These are phyloP conservation scores for Osmozyma mogii DNA, from an alignment of 805 yeast genomes.

Conservation along the genomic window DNA sequence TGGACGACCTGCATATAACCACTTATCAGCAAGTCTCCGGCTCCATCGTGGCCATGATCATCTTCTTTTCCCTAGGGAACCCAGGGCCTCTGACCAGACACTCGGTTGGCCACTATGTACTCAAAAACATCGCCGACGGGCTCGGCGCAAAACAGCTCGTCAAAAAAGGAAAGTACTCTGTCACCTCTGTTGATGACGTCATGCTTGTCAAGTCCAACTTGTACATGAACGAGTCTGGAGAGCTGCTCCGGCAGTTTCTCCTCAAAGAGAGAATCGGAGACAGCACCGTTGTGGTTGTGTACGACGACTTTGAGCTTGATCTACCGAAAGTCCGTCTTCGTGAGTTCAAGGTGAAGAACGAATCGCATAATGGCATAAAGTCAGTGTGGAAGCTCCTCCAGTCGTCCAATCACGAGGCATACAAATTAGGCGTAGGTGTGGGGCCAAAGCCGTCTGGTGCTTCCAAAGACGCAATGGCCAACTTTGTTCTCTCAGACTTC, in stretches of 20 bases:
- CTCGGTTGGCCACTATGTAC: slow-evolving; percentile 31
- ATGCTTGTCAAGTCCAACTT: slow-evolving; percentile 28
- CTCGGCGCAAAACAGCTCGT: slow-evolving; percentile 22
- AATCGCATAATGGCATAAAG: slow-evolving; percentile 34
- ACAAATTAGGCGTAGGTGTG: slow-evolving; percentile 32
- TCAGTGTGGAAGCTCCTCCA: slow-evolving; percentile 12
- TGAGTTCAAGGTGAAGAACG: slow-evolving; percentile 23
- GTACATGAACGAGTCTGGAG: slow-evolving; percentile 35
- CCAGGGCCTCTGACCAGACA: slow-evolving; percentile 35
- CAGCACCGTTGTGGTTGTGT: slow-evolving; percentile 17
- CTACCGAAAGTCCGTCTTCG: slow-evolving; percentile 23
- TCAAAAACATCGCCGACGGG: slow-evolving; percentile 18
- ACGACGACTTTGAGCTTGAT: slow-evolving; percentile 32
- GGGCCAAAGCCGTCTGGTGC: slow-evolving; percentile 35
- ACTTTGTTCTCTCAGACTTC: slow-evolving; percentile 35
- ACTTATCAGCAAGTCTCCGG: background rate
- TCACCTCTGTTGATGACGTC: slow-evolving; percentile 15
- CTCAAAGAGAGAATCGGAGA: slow-evolving; percentile 11
- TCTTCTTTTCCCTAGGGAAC: slow-evolving; percentile 30
- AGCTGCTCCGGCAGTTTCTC: slow-evolving; percentile 19
- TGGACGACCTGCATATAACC: background rate
- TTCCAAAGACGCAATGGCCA: slow-evolving; percentile 25
- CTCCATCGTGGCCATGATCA: slow-evolving; percentile 4
- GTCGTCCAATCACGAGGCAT: slow-evolving; percentile 6
- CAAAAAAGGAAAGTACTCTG: slow-evolving; percentile 23